A percentile compares a stretch with the other conserved stretches of the same genome.
phyloP scores from a whole-genome alignment of 1,139 yeast genomes.

The Yamadazyma friedrichii region DNA sequence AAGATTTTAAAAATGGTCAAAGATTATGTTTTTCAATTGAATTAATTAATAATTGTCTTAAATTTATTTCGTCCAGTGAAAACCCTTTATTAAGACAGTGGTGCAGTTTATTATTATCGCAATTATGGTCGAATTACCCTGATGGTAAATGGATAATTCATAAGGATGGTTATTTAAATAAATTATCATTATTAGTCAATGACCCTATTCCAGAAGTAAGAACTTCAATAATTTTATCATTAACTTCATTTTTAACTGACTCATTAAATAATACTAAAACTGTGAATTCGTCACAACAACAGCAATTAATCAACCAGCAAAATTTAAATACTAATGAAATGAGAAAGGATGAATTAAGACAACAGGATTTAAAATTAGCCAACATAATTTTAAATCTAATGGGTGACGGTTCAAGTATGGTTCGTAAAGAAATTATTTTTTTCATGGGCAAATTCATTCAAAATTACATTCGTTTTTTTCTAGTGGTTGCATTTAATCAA shows the following conservation, averaged over 20 bases:
- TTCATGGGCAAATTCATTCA: conserved; percentile 74
- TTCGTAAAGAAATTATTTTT: conserved; percentile 78
- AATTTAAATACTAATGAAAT: conserved; percentile 21
- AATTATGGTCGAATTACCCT: conserved; percentile 69
- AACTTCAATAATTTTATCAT: conserved; percentile 75
- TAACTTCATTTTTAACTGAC: conserved; percentile 67
- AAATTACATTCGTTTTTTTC: conserved; percentile 69
- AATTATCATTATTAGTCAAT: conserved; percentile 56
- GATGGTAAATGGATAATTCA: conserved; percentile 76
- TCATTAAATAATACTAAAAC: conserved; percentile 7
- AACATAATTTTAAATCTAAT: conserved; percentile 48
- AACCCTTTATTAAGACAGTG: conserved; percentile 88
- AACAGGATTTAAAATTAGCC: conserved; percentile 54
- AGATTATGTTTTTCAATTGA: conserved; percentile 75
- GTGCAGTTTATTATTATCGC: conserved; percentile 80
- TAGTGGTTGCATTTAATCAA: conserved; percentile 86
- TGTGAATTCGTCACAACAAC: conserved; percentile 15
- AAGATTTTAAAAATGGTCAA: conserved; percentile 80
- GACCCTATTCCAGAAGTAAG: conserved; percentile 97
- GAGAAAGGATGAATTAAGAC: conserved; percentile 47
- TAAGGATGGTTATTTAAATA: conserved; percentile 62
- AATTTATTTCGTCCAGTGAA: conserved; percentile 69
- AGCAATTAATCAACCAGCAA: conserved; percentile 23
- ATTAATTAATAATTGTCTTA: conserved; percentile 64
- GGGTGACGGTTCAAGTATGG: conserved; percentile 88